Percentiles rank a stretch among this genome's conserved stretches.
These are phyloP conservation scores for Arthonia radiata DNA, from an alignment of 495 filamentous ascomycete species.

Conservation along the genomic window DNA sequence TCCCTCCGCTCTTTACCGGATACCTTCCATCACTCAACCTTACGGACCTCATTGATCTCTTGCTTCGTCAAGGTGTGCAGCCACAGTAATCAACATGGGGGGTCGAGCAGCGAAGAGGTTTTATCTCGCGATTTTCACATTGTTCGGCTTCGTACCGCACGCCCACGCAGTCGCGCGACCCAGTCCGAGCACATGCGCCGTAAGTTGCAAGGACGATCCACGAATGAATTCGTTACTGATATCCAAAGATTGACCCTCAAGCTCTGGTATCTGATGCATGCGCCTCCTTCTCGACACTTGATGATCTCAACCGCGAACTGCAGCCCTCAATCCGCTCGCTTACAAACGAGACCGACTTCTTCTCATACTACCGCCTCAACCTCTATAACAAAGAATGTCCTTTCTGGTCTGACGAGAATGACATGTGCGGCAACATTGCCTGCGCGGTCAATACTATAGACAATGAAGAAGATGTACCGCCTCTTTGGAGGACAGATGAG, in stretches of 20 bases:
- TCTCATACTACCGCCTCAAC: slow-evolving; percentile 88
- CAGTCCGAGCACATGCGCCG: slow-evolving; percentile 35
- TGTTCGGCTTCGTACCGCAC: slow-evolving; percentile 27
- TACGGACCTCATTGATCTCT: too few species aligned
- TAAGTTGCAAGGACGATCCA: slow-evolving; percentile 17
- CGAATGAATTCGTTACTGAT: slow-evolving; percentile 1
- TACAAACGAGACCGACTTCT: slow-evolving; percentile 80
- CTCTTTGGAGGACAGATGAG: slow-evolving; percentile 76
- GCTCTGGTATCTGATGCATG: slow-evolving; percentile 67
- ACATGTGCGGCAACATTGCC: slow-evolving; percentile 92
- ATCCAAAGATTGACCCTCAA: slow-evolving; percentile 32
- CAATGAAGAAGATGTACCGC: slow-evolving; percentile 77
- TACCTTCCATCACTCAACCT: too few species aligned
- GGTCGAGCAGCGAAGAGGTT: slow-evolving; percentile 31
- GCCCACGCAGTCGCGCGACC: slow-evolving; percentile 15
- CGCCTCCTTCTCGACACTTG: slow-evolving; percentile 73
- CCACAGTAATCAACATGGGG: too few species aligned
- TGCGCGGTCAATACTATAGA: slow-evolving; percentile 95
- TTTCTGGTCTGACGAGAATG: slow-evolving; percentile 82
- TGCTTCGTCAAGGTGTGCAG: too few species aligned
- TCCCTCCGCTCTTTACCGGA: too few species aligned
- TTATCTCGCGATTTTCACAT: slow-evolving; percentile 52
- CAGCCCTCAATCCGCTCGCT: slow-evolving; percentile 60
- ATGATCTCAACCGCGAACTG: slow-evolving; percentile 53
- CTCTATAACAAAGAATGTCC: slow-evolving; percentile 90